Conservation (phyloP, 768 basidiomycete species). For the Gloeophyllum trabeum region DNA sequence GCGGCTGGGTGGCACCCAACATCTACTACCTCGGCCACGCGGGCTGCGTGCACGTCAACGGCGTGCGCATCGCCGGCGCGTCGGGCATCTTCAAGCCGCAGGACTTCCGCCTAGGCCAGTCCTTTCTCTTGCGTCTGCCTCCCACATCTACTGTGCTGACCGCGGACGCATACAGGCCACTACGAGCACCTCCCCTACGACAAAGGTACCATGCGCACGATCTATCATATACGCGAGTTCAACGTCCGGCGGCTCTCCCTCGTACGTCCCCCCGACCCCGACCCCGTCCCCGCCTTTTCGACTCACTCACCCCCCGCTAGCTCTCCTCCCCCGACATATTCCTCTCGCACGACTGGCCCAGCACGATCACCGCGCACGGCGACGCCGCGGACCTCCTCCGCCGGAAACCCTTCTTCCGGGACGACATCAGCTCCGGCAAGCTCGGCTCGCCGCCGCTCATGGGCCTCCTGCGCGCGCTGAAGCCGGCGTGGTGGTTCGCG, state of each 20-base stretch:
- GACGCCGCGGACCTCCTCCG: slow-evolving; percentile 53
- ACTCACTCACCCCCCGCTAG: slow-evolving; percentile 15
- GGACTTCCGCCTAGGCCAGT: slow-evolving; percentile 54
- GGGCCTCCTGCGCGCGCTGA: slow-evolving; percentile 58
- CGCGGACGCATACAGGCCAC: slow-evolving; percentile 40
- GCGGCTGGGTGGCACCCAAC: slow-evolving; percentile 94
- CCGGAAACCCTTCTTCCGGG: slow-evolving; percentile 67
- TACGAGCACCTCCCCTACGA: slow-evolving; percentile 80
- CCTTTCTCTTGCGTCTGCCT: slow-evolving; percentile 14
- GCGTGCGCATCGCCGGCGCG: slow-evolving; percentile 78
- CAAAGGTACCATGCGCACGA: slow-evolving; percentile 57
- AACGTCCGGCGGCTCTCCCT: slow-evolving; percentile 70
- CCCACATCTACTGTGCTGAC: background rate
- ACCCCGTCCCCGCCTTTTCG: background rate
- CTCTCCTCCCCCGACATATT: slow-evolving; percentile 62
- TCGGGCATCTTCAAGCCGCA: slow-evolving; percentile 84
- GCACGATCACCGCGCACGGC: slow-evolving; percentile 73
- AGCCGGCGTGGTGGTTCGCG: slow-evolving; percentile 85
- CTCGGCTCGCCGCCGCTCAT: slow-evolving; percentile 86
- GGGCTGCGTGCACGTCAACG: slow-evolving; percentile 81
- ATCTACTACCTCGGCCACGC: slow-evolving; percentile 94
- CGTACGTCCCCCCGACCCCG: slow-evolving; percentile 24
- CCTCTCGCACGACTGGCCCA: slow-evolving; percentile 97
- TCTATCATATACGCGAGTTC: slow-evolving; percentile 87
- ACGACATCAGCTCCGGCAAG: slow-evolving; percentile 53